Conservation (phyloP, 2,329 filamentous ascomycete genomes). For the Trichoderma hamatum region DNA sequence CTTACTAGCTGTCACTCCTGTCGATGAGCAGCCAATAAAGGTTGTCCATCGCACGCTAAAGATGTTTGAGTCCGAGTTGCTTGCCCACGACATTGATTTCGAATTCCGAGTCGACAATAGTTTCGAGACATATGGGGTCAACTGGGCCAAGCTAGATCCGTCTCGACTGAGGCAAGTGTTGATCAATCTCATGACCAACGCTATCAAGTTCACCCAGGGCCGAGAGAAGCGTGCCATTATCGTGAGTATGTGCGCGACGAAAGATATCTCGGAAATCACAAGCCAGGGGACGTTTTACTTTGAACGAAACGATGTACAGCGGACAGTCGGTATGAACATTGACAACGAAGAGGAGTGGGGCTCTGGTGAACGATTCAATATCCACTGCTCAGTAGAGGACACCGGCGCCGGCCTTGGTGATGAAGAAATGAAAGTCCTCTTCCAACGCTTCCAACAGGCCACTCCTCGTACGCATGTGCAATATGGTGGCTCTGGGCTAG, state of each 20-base stretch:
- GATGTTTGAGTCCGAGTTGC: constrained; percentile 78
- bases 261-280: constrained; percentile 48
- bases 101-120: constrained; percentile 69
- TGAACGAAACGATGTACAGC: constrained; percentile 47
- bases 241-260: constrained; percentile 67
- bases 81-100: constrained; percentile 71
- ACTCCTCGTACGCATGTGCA: constrained; percentile 71
- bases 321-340: constrained; percentile 44
- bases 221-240: constrained; percentile 62
- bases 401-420: constrained; percentile 68
- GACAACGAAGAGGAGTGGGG: constrained; percentile 69
- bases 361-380: constrained; percentile 67
- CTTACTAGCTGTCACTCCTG: constrained; percentile 69
- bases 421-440: constrained; percentile 67
- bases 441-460: constrained; percentile 70
- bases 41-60: constrained; percentile 71
- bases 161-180: constrained; percentile 73
- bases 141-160: constrained; percentile 76
- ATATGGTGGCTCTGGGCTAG: constrained; percentile 71
- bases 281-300: constrained; percentile 51
- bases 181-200: constrained; percentile 74
- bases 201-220: constrained; percentile 66
- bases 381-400: constrained; percentile 73
- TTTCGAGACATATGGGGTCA: constrained; percentile 64
- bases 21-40: constrained; percentile 68